These are phyloP conservation scores for Aristolochia fimbriata DNA, from an alignment of 164 flowering plant species.

Conservation along the genomic window DNA sequence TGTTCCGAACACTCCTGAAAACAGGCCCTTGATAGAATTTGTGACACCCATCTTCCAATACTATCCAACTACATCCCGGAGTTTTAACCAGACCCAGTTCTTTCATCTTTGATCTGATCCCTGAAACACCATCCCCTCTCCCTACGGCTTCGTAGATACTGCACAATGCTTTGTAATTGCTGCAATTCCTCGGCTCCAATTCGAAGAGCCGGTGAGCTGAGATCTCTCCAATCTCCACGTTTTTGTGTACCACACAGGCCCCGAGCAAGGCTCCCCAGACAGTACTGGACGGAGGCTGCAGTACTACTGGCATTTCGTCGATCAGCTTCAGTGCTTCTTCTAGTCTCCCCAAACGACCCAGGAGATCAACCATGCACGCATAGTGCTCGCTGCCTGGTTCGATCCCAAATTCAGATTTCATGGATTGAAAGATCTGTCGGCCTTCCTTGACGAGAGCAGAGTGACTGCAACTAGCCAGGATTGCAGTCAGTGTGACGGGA, in stretches of 20 bases:
- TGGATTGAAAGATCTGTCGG: constrained; percentile 28
- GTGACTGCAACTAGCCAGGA: constrained; percentile 51
- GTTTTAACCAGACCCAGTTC: constrained; percentile 30
- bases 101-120: constrained; percentile 37
- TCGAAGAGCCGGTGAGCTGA: constrained; percentile 47
- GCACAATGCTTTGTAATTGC: constrained; percentile 52
- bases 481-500: constrained; percentile 37
- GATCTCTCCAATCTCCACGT: constrained; percentile 45
- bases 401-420: constrained; percentile 24
- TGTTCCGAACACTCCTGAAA: too few relatives aligned
- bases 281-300: constrained; percentile 28
- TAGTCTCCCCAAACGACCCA: constrained; percentile 42
- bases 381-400: constrained; percentile 39
- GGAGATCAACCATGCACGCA: constrained; percentile 57
- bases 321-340: constrained; percentile 38
- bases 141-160: constrained; percentile 37
- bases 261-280: constrained; percentile 65
- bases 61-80: constrained; percentile 54
- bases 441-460: constrained; percentile 46
- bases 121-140: constrained; percentile 23
- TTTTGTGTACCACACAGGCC: constrained; percentile 39
- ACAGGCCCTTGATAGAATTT: constrained; percentile 38
- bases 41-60: constrained; percentile 20
- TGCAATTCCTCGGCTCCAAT: constrained; percentile 43
- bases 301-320: constrained; percentile 20